Evolutionary conservation across 1,139 yeast species (phyloP), one percentile per base, ranked within the genome.

Genomic region (Sugiyamaella paludigena): DNA sequence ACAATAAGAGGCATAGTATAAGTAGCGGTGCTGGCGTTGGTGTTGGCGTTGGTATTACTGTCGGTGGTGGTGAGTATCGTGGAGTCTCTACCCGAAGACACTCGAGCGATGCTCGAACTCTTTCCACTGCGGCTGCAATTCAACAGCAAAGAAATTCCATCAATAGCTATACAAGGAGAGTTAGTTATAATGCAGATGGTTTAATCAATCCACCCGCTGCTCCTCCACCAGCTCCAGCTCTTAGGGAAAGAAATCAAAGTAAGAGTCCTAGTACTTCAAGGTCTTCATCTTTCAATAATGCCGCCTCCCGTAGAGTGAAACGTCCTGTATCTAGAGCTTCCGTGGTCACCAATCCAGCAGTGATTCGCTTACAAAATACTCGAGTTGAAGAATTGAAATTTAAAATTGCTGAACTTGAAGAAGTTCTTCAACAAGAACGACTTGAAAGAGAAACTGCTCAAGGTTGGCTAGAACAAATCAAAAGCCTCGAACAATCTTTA

Each of bases 401-500:
- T 40, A 64, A 65, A 50, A 63, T 64, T 24, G 35, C 53, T 35
- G 66, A 64, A 50, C 59, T 65, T 35, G 68, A 65, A 43, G 60
- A 57, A 32, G 66, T 62, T 6, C 56, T 65, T 41, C 56, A 58
- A 41, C 54, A 53, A 26, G 67, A 63, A 31, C 52, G 59, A 19
- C 51, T 51, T 10, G 67, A 64, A 30, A 52, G 66, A 7, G 60
- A 62, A 40, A 52, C 55, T 1, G 57, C 58, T n/a, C 47, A 54
- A 29, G 41, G 46, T 13, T 50, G 54, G 29, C 55, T 58, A 0
- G 65, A 61, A 27, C 63, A 59, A 31, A 54, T 64, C 27, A 48
- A 50, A 8, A 43, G 45, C 28, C 54, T 65, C 6, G 66, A 64
- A 51, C 47, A 40, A 13, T 51, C 54, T 13, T 41, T 64, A 30